phyloP scores from a whole-genome alignment of 1,139 yeast species.

The Insectozyma bohioensis region DNA sequence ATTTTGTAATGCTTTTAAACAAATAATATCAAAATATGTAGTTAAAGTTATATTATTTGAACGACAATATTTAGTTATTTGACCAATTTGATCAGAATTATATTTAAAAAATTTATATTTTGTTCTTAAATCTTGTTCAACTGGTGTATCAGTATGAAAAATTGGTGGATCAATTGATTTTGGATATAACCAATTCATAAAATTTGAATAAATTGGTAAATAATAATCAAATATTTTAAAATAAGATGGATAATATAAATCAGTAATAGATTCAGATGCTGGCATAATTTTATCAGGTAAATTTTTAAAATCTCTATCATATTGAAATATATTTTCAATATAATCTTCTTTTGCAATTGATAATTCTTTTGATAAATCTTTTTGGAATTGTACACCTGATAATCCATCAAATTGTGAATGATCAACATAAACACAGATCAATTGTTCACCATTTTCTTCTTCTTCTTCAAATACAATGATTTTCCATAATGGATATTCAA shows the following conservation, averaged over 20 bases:
- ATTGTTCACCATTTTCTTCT: slow-evolving; percentile 18
- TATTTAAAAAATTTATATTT: slow-evolving; percentile 19
- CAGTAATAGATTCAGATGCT: slow-evolving; percentile 14
- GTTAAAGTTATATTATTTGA: slow-evolving; percentile 26
- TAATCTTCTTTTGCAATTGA: slow-evolving; percentile 9
- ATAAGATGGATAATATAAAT: slow-evolving; percentile 14
- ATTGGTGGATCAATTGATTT: slow-evolving; percentile 11
- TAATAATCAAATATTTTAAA: slow-evolving; percentile 7
- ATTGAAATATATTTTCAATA: slow-evolving; percentile 13
- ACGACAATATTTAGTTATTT: slow-evolving; percentile 18
- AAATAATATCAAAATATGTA: slow-evolving; percentile 23
- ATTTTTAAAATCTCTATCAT: slow-evolving; percentile 10
- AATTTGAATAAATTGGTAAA: slow-evolving; percentile 10
- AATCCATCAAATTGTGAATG: slow-evolving; percentile 39
- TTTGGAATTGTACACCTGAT: slow-evolving; percentile 32
- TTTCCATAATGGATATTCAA: slow-evolving; percentile 31
- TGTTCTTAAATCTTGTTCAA: slow-evolving; percentile 13
- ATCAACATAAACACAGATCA: slow-evolving; percentile 29
- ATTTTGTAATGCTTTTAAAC: slow-evolving; percentile 24
- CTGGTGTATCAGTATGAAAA: slow-evolving; percentile 16
- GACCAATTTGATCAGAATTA: slow-evolving; percentile 12
- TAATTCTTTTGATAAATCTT: slow-evolving; percentile 23
- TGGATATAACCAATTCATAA: slow-evolving; percentile 11
- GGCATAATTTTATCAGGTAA: slow-evolving; percentile 12
- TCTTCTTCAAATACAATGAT: slow-evolving; percentile 22